phyloP scores from a whole-genome alignment of 306 rosid species.

The Notholithocarpus densiflorus region DNA sequence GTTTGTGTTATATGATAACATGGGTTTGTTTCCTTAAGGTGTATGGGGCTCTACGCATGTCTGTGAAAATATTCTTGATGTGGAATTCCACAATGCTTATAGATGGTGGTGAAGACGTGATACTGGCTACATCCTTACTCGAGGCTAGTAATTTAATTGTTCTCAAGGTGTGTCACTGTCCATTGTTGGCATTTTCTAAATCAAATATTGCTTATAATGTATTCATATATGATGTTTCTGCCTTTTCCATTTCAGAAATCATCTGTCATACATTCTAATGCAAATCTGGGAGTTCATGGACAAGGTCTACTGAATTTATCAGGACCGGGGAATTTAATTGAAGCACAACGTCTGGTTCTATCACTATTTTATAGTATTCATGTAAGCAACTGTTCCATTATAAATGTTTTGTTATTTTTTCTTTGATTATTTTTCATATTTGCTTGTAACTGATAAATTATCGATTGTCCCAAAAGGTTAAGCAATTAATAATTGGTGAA shows the following conservation, averaged over 20 bases:
- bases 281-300: constrained; percentile 97
- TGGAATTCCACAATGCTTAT: constrained; percentile 96
- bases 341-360: constrained; percentile 93
- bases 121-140: constrained; percentile 83
- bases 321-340: constrained; percentile 93
- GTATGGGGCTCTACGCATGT: constrained; percentile 96
- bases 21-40: constrained; percentile 48
- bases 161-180: constrained; percentile 66
- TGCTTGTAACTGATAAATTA: not conserved
- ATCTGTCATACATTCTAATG: constrained; percentile 97
- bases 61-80: constrained; percentile 99
- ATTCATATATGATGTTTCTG: constrained; percentile 22
- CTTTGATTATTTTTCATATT: not conserved
- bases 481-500: too few relatives aligned
- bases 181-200: constrained; percentile 14
- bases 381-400: constrained; percentile 47
- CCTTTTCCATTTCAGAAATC: constrained; percentile 57
- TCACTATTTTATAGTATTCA: constrained; percentile 89
- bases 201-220: constrained; percentile 18
- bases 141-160: constrained; percentile 97
- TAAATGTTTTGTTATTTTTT: not conserved
- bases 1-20: constrained; percentile 1
- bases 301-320: constrained; percentile 96
- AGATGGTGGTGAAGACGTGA: constrained; percentile 82
- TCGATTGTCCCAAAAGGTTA: too few relatives aligned